Evolutionary conservation across 306 rosid genomes (phyloP).

Genomic region (Prunus salicina): DNA sequence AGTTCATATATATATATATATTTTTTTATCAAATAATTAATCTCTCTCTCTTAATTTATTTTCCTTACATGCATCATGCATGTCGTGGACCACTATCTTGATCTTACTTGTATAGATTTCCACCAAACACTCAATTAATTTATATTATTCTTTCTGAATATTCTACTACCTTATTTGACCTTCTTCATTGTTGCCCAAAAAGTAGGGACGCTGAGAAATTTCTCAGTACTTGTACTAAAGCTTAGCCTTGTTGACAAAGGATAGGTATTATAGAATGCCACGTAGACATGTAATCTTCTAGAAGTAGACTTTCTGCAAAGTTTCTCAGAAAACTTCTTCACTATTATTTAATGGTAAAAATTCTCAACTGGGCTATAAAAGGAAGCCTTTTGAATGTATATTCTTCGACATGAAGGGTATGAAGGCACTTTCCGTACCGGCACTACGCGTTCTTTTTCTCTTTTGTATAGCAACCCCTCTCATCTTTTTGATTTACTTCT

Average conservation of each 20-base stretch:
- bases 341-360: not conserved
- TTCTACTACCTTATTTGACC: too few species aligned
- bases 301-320: conserved; percentile 1
- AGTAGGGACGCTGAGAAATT: not conserved
- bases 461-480: not conserved
- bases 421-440: conserved; percentile 8
- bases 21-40: too few species aligned
- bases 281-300: not conserved
- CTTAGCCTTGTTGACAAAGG: too few species aligned
- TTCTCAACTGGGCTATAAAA: not conserved
- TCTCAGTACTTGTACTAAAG: not conserved
- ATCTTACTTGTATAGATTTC: not conserved
- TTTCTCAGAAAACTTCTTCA: conserved; percentile 3
- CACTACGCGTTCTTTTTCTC: not conserved
- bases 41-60: too few species aligned
- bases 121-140: not conserved
- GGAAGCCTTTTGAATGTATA: not conserved
- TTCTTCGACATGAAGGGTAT: not conserved
- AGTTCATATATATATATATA: too few species aligned
- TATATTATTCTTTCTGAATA: not conserved
- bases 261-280: not conserved
- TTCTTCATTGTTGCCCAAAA: not conserved
- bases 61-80: not conserved
- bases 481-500: not conserved
- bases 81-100: not conserved